Base-by-base conservation (phyloP, 2,329 filamentous ascomycete species). In the Penicillium sp. region DNA sequence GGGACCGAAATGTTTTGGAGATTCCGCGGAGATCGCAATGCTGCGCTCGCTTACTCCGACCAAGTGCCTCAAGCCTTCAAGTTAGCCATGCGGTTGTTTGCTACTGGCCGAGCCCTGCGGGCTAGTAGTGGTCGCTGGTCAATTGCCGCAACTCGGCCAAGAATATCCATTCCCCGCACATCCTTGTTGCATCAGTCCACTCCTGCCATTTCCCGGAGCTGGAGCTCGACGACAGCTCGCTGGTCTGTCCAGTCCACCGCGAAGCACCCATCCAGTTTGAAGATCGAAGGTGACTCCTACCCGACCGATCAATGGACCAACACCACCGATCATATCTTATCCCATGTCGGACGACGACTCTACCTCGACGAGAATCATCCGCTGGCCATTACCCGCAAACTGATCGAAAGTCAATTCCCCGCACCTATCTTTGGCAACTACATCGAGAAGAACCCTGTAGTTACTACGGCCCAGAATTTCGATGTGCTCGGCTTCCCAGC, bases 281-380 rank as follows among this genome's bases (percentile, higher is more conserved):
- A 76, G 10, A 82, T 94, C 59, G 83, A 87, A 63, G 87, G 83
- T 60, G 81, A 80, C 58, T 76, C 74, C 9, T 92, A 92, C 72
- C 69, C 76, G 16, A 87, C 83, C 16, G 92, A 97, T 70, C 74
- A 82, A 48, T 97, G 91, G 89, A 94, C 89, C 74, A 99, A 99
- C 74, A 82, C 90, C 13, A 87, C 93, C 3, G 66, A 83, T 23
- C 88, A 87, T 51, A 92, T 99, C 59, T 77, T 92, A 44, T 79
- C 86, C 19, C 86, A 90, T 52, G 83, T 95, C 44, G 82, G 86
- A 43, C 88, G 91, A 58, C 86, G 84, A 51, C 81, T 99, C n/a
- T 94, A 99, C 74, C 83, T 96, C n/a, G 87, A 94, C 69, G 84
- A 87, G 57, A 87, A 96, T 74, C 94, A 99, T 69, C 94, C 94